Evolutionary conservation across 805 yeast species (phyloP), one percentile per base, ranked within the genome.

Genomic region (Danielozyma ontarioensis): DNA sequence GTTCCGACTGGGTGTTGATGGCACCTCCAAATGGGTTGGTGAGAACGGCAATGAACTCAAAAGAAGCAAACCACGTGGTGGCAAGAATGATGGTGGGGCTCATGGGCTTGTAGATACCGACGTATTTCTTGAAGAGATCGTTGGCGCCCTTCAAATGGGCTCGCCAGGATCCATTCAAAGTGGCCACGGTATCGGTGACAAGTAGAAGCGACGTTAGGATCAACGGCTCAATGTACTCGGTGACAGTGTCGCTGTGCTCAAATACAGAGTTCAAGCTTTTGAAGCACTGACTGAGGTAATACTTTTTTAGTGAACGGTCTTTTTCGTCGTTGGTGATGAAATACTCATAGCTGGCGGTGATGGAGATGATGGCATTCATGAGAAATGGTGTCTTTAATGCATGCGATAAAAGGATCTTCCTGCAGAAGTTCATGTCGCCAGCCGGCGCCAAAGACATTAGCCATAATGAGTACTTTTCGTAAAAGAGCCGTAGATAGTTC

Each of bases 1-100:
- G 21, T 3, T 19, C 22, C 17, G 27, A 10, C 19, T 28, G 24
- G 22, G 15, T 31, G 25, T 22, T 31, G 25, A 38, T 32, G 3
- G 45, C 35, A 7, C 48, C 43, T 4, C 55, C 55, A 4, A 34
- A 28, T 11, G 43, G 14, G 5, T 45, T 33, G 36, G 41, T 46
- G 25, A 51, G 34, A 5, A 45, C 46, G 1, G 55, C 55, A 8
- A 47, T 25, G 5, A 46, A 33, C 30, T 53, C 58, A 17, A 53
- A 45, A 22, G 58, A 55, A 26, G 48, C 50, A 30, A 53, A 53
- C 58, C 57, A 51, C 32, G 48, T 43, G 29, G 47, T 50, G 16
- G 58, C 55, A 3, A 53, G 42, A 19, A 19, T 19, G 22, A 19
- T 19, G 6, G 22, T 19, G 8, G 22, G 22, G 22, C 22, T 19